Percentiles rank a stretch among this genome's conserved stretches.
Conservation (phyloP, 2,329 filamentous ascomycete species). For the Cladosporium sphaerospermum region DNA sequence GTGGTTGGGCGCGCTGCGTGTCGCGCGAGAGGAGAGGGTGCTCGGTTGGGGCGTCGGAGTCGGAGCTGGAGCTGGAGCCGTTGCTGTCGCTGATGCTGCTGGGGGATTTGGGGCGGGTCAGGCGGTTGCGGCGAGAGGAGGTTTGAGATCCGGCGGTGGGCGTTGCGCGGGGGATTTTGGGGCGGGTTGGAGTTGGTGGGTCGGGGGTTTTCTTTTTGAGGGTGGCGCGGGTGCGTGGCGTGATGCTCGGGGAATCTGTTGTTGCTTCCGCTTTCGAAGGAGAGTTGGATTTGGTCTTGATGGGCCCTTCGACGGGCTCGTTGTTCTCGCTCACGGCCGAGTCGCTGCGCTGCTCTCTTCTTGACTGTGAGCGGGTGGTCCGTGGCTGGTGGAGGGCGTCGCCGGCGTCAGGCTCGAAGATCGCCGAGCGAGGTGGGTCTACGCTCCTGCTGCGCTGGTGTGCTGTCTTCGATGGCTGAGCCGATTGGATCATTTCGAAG, state of each 20-base stretch:
- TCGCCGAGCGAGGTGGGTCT: neutral
- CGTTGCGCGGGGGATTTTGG: neutral
- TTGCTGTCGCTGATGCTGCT: neutral
- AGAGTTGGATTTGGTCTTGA: neutral
- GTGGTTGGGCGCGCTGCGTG: neutral
- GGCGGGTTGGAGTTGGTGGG: neutral
- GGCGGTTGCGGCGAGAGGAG: neutral
- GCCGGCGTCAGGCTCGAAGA: neutral
- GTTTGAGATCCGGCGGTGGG: neutral
- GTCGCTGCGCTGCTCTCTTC: conserved; percentile 15
- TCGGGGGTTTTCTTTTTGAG: neutral
- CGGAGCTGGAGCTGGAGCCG: neutral
- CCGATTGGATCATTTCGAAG: conserved; percentile 6
- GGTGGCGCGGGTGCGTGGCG: neutral
- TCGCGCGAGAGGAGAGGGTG: conserved; percentile 31
- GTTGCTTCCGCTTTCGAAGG: neutral
- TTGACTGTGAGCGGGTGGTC: conserved; percentile 12
- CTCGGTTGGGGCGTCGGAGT: conserved; percentile 4
- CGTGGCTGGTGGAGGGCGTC: neutral
- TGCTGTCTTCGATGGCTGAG: neutral
- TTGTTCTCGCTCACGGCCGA: conserved; percentile 4
- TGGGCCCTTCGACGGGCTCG: neutral
- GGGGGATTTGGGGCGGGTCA: neutral
- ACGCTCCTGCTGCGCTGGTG: conserved; percentile 1
- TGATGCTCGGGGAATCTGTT: neutral